phyloP scores from a whole-genome alignment of 2,329 filamentous ascomycete genomes.

The Dothistroma pini region DNA sequence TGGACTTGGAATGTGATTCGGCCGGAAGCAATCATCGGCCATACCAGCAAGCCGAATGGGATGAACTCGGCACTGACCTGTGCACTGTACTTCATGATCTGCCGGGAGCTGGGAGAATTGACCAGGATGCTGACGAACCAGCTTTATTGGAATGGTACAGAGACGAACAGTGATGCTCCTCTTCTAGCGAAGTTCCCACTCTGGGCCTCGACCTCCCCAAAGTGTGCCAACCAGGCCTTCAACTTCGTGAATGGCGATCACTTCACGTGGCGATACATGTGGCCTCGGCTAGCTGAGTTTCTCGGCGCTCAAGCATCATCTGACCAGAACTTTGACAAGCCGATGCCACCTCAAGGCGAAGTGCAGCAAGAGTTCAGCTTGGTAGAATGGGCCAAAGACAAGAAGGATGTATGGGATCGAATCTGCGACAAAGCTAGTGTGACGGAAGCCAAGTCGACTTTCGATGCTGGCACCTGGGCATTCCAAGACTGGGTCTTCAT shows the following conservation, averaged over 20 bases:
- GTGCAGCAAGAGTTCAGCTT: conserved; percentile 42
- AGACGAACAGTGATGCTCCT: conserved; percentile 35
- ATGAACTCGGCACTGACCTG: conserved; percentile 43
- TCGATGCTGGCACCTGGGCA: conserved; percentile 46
- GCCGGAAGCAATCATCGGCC: conserved; percentile 32
- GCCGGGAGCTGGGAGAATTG: conserved; percentile 34
- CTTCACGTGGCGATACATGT: conserved; percentile 40
- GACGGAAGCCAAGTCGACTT: conserved; percentile 34
- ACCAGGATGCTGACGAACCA: conserved; percentile 37
- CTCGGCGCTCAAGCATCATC: conserved; percentile 32
- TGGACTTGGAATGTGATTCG: conserved; percentile 33
- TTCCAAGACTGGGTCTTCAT: conserved; percentile 45
- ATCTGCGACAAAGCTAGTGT: conserved; percentile 37
- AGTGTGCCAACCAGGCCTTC: conserved; percentile 40
- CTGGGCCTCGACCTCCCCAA: conserved; percentile 35
- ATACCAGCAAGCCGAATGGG: conserved; percentile 26
- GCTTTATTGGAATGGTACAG: conserved; percentile 34
- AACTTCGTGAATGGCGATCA: conserved; percentile 42
- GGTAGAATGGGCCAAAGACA: conserved; percentile 40
- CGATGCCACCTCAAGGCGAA: conserved; percentile 29
- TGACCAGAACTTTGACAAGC: conserved; percentile 14
- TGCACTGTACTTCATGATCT: conserved; percentile 41
- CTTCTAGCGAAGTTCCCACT: conserved; percentile 38
- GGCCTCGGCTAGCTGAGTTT: conserved; percentile 39
- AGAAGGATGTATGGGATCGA: conserved; percentile 39